Evolutionary conservation across 83 land plant genomes (phyloP).

Genomic region (Picea mariana): DNA sequence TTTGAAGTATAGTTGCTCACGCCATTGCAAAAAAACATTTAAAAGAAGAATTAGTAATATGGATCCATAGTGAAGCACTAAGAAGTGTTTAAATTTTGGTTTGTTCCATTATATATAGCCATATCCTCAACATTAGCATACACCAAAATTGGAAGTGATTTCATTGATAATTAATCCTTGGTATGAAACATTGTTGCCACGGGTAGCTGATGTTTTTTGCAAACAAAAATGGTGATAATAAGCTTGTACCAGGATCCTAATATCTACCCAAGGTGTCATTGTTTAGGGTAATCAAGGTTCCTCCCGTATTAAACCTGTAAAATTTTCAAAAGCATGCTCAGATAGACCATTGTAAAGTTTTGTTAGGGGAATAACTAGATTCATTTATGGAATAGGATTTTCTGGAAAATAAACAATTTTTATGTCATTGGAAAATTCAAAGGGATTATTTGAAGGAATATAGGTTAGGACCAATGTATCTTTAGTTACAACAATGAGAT

Average conservation of each 20-base stretch:
- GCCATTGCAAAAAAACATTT: conserved; percentile 76
- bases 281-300: conserved; percentile 28
- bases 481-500: conserved; percentile 21
- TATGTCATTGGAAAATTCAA: conserved; percentile 63
- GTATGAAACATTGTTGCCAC: neutral
- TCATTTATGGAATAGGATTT: conserved; percentile 23
- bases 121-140: conserved; percentile 42
- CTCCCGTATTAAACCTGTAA: conserved; percentile 65
- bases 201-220: conserved; percentile 15
- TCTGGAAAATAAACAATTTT: conserved; percentile 70
- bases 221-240: neutral
- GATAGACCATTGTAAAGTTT: conserved; percentile 20
- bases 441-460: conserved; percentile 14
- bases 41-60: conserved; percentile 41
- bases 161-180: conserved; percentile 34
- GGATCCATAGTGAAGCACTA: conserved; percentile 58
- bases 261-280: conserved; percentile 56
- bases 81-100: conserved; percentile 40
- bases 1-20: conserved; percentile 63
- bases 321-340: conserved; percentile 23
- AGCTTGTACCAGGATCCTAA: conserved; percentile 49
- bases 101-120: conserved; percentile 15
- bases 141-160: conserved; percentile 51
- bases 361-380: conserved; percentile 17
- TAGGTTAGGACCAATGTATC: conserved; percentile 19